Evolutionary conservation across 495 filamentous ascomycete genomes (phyloP), one percentile per base, ranked within the genome.

Genomic region (Penicillium samsonianum): DNA sequence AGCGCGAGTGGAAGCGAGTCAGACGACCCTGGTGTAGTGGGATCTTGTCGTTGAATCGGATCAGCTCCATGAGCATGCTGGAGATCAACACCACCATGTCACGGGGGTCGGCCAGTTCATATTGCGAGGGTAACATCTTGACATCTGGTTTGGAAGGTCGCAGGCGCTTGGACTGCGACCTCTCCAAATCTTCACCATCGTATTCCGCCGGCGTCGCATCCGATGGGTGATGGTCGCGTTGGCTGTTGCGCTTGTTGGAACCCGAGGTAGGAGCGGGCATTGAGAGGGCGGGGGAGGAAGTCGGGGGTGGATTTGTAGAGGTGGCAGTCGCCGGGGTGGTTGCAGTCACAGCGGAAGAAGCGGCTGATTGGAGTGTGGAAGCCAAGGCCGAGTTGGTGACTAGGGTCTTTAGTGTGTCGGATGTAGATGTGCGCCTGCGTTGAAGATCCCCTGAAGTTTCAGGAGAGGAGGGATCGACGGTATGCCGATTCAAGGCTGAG

Each of bases 1-100:
- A 92, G 67, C 92, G 86, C 10, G 94, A 98, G 70, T 98, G 94
- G 72, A 98, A 98, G 50, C 94, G 80, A 23, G 94, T 98, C 48
- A 98, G 81, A 23, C 88, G 85, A 48, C 89, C 90, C 57, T 89
- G 87, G 64, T 87, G 84, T 45, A 96, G 80, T 48, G 92, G 92
- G 56, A 96, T 87, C 42, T 82, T 83, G 72, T 98, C 94, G 67
- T 98, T 98, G 51, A 90, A 88, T 53, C 88, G 86, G 63, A 98
- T 92, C 19, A 98, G 79, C 73, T 98, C 94, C 69, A 90, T 84
- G 19, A 98, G 81, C 94, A 98, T 97, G 68, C 93, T 91, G 48
- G 92, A 85, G 57, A 98, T 96, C 61, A 98, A 78, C 31, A 89
- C 80, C 7, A 96, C 94, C 61, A 98, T 79, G 72, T 96, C 90